Conservation (phyloP, 2,329 filamentous ascomycete genomes). For the Aspergillus sp. region DNA sequence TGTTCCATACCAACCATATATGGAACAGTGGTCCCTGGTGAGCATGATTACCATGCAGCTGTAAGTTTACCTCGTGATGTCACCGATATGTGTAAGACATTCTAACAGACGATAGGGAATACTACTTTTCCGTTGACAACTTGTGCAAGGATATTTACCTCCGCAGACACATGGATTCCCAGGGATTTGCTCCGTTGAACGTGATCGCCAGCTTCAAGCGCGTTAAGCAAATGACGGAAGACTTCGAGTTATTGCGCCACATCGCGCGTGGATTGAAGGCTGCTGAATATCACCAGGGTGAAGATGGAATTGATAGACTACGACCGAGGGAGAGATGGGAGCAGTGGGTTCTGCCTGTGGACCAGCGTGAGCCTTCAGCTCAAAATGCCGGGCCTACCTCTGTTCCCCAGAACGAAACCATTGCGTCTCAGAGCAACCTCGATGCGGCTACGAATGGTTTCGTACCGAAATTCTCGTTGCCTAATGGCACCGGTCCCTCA, state of each 20-base stretch:
- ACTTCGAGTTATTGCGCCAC: constrained; percentile 70
- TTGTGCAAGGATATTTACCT: constrained; percentile 90
- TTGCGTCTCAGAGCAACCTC: constrained; percentile 29
- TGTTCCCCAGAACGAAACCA: constrained; percentile 40
- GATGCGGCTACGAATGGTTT: constrained; percentile 35
- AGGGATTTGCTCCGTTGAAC: constrained; percentile 81
- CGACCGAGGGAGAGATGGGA: constrained; percentile 75
- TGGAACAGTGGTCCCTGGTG: constrained; percentile 58
- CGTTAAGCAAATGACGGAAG: constrained; percentile 69
- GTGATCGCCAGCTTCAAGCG: constrained; percentile 86
- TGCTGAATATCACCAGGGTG: constrained; percentile 72
- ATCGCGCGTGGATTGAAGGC: constrained; percentile 71
- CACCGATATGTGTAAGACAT: not conserved
- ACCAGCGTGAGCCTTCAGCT: constrained; percentile 70
- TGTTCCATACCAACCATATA: constrained; percentile 46
- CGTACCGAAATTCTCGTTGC: constrained; percentile 23
- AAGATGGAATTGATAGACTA: constrained; percentile 76
- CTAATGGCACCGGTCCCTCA: constrained; percentile 42
- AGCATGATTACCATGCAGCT: constrained; percentile 61
- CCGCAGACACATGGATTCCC: constrained; percentile 87
- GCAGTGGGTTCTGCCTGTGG: constrained; percentile 71
- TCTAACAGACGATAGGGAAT: constrained; percentile 64
- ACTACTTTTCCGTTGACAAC: constrained; percentile 97
- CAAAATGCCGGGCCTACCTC: constrained; percentile 68
- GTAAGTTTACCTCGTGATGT: constrained; percentile 40